phyloP scores from a whole-genome alignment of 2,329 filamentous ascomycete species.

The Lachnellula cervina region DNA sequence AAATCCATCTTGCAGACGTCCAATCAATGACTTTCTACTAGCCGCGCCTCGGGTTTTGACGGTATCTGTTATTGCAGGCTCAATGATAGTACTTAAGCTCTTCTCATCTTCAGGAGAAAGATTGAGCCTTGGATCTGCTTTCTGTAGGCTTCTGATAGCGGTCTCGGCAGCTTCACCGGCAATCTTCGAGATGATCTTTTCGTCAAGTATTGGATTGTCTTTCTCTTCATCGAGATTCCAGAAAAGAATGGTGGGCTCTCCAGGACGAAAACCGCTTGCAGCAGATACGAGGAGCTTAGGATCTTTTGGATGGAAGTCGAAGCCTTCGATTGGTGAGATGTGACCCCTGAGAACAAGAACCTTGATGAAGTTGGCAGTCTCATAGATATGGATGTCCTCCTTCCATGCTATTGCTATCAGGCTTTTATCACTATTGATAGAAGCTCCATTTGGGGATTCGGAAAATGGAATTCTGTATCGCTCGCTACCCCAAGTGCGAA shows the following conservation, averaged over 20 bases:
- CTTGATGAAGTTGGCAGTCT: slow-evolving; percentile 4
- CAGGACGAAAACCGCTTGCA: background rate
- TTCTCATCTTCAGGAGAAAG: slow-evolving; percentile 2
- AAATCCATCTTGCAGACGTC: background rate
- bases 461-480: slow-evolving; percentile 5
- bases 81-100: background rate
- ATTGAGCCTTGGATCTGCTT: background rate
- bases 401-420: slow-evolving; percentile 5
- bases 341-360: slow-evolving; percentile 4
- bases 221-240: slow-evolving; percentile 8
- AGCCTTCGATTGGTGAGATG: slow-evolving; percentile 2
- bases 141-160: background rate
- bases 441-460: background rate
- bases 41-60: slow-evolving; percentile 2
- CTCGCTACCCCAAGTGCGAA: slow-evolving; percentile 11
- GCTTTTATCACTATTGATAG: slow-evolving; percentile 3
- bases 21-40: background rate
- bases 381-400: slow-evolving; percentile 6
- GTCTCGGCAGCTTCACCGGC: slow-evolving; percentile 5
- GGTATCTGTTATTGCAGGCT: slow-evolving; percentile 3
- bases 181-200: slow-evolving; percentile 1
- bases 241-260: slow-evolving; percentile 4
- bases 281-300: slow-evolving; percentile 8
- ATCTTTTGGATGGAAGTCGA: slow-evolving; percentile 6
- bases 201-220: background rate